Conservation (phyloP, 305 asterid genomes). For the Fraxinus paxiana region DNA sequence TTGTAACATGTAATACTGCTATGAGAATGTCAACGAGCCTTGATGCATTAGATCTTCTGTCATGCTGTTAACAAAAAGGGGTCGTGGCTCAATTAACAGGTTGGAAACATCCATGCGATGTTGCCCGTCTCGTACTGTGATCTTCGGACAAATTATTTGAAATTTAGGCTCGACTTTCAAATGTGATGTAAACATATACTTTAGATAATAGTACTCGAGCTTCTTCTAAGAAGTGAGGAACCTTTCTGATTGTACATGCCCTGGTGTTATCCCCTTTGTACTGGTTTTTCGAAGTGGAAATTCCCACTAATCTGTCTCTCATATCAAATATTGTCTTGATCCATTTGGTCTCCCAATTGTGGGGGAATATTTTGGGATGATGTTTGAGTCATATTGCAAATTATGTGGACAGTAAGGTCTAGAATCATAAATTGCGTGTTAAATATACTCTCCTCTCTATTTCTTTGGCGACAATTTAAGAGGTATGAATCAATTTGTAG, state of each 20-base stretch:
- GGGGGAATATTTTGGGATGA: background rate
- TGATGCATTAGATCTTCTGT: background rate
- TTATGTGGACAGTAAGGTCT: background rate
- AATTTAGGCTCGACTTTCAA: background rate
- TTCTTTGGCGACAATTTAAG: background rate
- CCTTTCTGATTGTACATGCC: background rate
- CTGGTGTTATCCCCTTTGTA: background rate
- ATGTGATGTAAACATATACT: background rate
- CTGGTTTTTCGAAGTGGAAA: background rate
- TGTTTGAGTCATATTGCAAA: background rate
- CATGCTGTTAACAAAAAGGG: background rate
- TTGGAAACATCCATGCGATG: background rate
- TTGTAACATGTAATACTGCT: conserved; percentile 21
- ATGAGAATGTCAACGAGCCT: background rate
- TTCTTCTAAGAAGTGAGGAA: background rate
- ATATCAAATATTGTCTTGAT: background rate
- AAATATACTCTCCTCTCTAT: background rate
- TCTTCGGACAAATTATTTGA: background rate
- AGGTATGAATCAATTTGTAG: background rate
- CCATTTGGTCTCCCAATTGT: background rate
- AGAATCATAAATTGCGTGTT: background rate
- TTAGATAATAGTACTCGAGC: background rate
- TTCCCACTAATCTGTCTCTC: background rate
- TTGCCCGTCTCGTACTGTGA: background rate
- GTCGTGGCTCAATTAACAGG: background rate